Evolutionary conservation across 2,329 filamentous ascomycete species (phyloP).

Genomic region (Parastagonospora avenae): DNA sequence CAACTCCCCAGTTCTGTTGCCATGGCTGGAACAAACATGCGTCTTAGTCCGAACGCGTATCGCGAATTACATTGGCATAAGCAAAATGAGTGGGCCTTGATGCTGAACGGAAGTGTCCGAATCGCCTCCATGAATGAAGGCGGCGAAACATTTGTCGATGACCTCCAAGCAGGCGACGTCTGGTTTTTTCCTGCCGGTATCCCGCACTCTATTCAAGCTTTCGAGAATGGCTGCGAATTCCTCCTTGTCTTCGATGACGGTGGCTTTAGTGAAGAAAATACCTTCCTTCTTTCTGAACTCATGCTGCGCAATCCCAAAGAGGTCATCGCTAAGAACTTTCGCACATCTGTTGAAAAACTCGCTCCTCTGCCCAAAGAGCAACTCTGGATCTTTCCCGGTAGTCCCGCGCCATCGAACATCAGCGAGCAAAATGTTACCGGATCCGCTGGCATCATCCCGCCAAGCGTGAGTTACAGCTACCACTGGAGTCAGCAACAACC

Average conservation of each 20-base stretch:
- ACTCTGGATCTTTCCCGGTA: conserved; percentile 52
- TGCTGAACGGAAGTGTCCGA: too few species aligned
- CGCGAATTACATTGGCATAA: too few species aligned
- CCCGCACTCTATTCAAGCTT: too few species aligned
- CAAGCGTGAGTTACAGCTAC: conserved; percentile 44
- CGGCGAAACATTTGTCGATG: too few species aligned
- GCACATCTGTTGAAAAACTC: conserved; percentile 41
- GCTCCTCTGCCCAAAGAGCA: conserved; percentile 46
- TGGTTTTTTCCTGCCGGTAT: too few species aligned
- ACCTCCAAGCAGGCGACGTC: too few species aligned
- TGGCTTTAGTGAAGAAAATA: conserved; percentile 63
- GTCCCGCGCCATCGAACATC: conserved; percentile 44
- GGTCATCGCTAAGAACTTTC: conserved; percentile 52
- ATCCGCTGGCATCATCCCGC: conserved; percentile 38
- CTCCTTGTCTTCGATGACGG: conserved; percentile 60
- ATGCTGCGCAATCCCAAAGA: conserved; percentile 51
- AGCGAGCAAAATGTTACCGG: conserved; percentile 53
- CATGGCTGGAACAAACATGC: too few species aligned
- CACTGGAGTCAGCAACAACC: conserved; percentile 56
- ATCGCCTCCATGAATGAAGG: too few species aligned
- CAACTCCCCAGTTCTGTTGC: too few species aligned
- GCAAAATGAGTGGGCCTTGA: too few species aligned
- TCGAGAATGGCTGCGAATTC: too few species aligned
- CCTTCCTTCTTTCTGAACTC: conserved; percentile 63
- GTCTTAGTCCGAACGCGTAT: too few species aligned